These are phyloP conservation scores for Colletotrichum chrysophilum DNA, from an alignment of 2,329 filamentous ascomycete species.

Conservation along the genomic window DNA sequence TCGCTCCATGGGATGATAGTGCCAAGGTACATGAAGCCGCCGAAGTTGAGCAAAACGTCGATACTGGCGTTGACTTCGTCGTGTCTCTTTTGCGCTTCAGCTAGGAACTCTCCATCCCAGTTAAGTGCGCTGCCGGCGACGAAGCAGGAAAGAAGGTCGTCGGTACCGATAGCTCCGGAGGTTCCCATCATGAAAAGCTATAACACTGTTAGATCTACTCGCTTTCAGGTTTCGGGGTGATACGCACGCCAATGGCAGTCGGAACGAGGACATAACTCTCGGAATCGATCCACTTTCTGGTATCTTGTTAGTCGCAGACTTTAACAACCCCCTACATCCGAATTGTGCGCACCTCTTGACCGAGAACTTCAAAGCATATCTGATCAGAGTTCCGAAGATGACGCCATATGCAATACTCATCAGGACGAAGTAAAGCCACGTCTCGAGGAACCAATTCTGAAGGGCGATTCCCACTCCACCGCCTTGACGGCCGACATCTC, in stretches of 20 bases:
- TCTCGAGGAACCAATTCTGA: conserved; percentile 64
- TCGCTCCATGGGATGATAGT: conserved; percentile 59
- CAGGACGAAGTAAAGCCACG: conserved; percentile 63
- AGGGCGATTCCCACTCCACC: conserved; percentile 57
- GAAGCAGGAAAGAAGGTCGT: conserved; percentile 67
- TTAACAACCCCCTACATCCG: no score
- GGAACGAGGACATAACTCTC: conserved; percentile 60
- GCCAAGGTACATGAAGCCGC: conserved; percentile 65
- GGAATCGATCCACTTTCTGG: conserved; percentile 58
- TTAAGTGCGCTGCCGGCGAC: conserved; percentile 64
- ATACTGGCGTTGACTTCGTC: conserved; percentile 66
- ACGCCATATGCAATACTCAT: conserved; percentile 58
- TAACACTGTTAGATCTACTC: background rate
- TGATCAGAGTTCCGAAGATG: conserved; percentile 52
- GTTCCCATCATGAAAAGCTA: conserved; percentile 64
- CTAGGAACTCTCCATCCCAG: conserved; percentile 66
- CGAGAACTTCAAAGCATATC: conserved; percentile 50
- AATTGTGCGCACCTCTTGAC: conserved; percentile 33
- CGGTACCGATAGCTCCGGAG: conserved; percentile 61
- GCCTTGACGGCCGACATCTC: conserved; percentile 54
- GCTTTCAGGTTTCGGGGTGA: conserved; percentile 24
- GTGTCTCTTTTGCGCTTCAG: conserved; percentile 59
- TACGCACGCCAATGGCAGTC: conserved; percentile 47
- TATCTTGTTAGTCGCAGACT: background rate
- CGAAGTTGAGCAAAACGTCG: conserved; percentile 64